Conservation (phyloP, 805 yeast genomes). For the Pichia eremophila region DNA sequence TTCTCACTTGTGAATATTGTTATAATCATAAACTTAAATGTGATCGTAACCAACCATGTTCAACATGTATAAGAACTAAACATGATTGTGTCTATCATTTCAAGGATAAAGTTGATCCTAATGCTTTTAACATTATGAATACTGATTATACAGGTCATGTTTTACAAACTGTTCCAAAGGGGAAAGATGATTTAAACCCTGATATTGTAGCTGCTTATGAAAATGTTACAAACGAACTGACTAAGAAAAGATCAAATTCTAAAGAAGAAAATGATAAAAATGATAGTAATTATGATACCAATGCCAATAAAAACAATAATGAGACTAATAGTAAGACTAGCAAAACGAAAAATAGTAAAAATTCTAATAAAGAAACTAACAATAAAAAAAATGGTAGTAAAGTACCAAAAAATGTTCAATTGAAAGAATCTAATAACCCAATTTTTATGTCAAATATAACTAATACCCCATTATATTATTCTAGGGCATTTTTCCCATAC, state of each 20-base stretch:
- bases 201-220: no score
- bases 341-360: background rate
- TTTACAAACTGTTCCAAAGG: background rate
- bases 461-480: conserved; percentile 8
- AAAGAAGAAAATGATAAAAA: background rate
- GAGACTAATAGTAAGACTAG: background rate
- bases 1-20: conserved; percentile 11
- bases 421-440: background rate
- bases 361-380: background rate
- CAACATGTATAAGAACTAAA: conserved; percentile 7
- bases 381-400: background rate
- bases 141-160: background rate
- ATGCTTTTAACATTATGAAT: background rate
- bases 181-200: no score
- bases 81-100: conserved; percentile 9
- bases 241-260: no score
- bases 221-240: no score
- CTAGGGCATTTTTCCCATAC: conserved; percentile 11
- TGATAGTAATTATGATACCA: background rate
- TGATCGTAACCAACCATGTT: conserved; percentile 9
- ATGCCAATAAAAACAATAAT: background rate
- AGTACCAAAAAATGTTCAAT: background rate
- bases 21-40: conserved; percentile 11
- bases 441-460: background rate
- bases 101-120: background rate